These are phyloP conservation scores for Farysia itapuensis DNA, from an alignment of 1,284 basidiomycete genomes.

Conservation along the genomic window DNA sequence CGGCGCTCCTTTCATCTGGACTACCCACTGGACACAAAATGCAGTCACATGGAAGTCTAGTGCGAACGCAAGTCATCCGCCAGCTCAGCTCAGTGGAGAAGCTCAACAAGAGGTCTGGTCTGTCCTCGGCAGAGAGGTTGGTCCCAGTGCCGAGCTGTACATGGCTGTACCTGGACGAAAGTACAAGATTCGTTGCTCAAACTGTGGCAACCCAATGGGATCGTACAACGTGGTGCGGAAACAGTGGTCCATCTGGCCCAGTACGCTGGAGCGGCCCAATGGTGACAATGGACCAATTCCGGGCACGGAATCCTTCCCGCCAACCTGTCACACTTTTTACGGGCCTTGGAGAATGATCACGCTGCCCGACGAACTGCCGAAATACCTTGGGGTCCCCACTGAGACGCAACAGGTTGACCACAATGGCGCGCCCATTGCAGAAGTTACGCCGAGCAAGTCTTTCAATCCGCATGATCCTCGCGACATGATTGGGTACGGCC, in stretches of 20 bases:
- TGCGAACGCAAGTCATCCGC: background rate
- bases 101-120: background rate
- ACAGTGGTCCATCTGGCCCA: conserved; percentile 50
- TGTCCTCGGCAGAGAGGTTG: conserved; percentile 1
- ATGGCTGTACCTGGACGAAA: conserved; percentile 39
- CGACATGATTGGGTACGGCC: conserved; percentile 59
- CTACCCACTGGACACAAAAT: conserved; percentile 43
- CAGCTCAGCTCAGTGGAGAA: background rate
- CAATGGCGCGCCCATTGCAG: conserved; percentile 10
- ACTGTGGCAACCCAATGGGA: conserved; percentile 52
- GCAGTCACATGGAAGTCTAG: conserved; percentile 39
- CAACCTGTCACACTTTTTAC: conserved; percentile 31
- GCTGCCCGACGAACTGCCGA: conserved; percentile 23
- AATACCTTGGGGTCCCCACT: conserved; percentile 22
- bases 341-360: conserved; percentile 21
- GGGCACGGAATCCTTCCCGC: conserved; percentile 8
- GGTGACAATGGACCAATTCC: conserved; percentile 10
- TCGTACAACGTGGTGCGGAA: conserved; percentile 41
- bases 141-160: conserved; percentile 25
- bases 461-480: conserved; percentile 40
- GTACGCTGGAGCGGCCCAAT: conserved; percentile 27
- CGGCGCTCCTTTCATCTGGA: conserved; percentile 48
- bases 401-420: conserved; percentile 28
- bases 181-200: conserved; percentile 45
- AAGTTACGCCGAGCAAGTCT: conserved; percentile 9